Base-by-base conservation (phyloP, 345 rosid species). In the Gossypium bickii region DNA sequence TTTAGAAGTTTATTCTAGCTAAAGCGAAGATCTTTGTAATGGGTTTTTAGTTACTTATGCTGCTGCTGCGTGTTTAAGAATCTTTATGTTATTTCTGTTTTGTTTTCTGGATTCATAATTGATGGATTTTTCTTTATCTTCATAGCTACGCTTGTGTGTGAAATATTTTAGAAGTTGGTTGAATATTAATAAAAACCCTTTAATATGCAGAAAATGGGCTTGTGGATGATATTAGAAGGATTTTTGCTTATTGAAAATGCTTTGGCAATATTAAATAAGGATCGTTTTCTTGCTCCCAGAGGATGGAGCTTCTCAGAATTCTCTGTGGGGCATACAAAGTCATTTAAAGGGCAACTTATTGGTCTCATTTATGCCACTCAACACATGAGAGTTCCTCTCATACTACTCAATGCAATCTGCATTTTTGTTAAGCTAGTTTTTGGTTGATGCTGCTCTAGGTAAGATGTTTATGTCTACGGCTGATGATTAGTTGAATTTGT, bases 261-360 rank as follows among this genome's bases (percentile, higher is more conserved):
- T 68, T 72, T 95, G 47, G 99, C 99, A 22, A 91, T 91, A 79
- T 82, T 95, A 64, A 95, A 95, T 47, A 98, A 95, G 85, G 98
- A 93, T 71, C 92, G 97, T 12, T 91, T 95, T 82, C 97, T 95
- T 61, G 90, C 90, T 58, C 93, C 89, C 10, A 87, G 89, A 80
- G 98, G 97, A 75, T 94, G 98, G 98, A 90, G 92, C 76, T 87
- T 89, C 75, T 86, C 85, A 3, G 92, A 89, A 74, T 82, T 88
- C 72, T 89, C 95, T n/a, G 87, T 80, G 4, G 88, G 87, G 8
- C 76, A 75, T 67, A 78, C 86, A 13, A 88, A 88, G 87, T 88
- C 93, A 43, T 78, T 90, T 72, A 90, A 90, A 76, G 91, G 88
- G 60, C 95, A 90, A 85, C 73, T 88, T 75, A 83, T 87, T 16